Evolutionary conservation across 83 land plant species (phyloP).

Genomic region (Isoetes engelmannii): DNA sequence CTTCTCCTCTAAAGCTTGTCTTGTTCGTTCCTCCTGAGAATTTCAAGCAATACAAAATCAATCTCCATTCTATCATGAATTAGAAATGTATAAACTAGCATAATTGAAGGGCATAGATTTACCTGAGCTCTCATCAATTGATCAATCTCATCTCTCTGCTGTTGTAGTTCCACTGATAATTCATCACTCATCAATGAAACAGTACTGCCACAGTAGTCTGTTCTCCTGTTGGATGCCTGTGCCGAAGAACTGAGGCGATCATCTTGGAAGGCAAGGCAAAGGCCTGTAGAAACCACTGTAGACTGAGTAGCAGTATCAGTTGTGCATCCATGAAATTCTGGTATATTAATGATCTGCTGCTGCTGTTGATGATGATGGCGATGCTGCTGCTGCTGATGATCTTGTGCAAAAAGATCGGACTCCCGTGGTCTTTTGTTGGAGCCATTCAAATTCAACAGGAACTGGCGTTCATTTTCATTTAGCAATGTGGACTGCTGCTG

Average conservation of each 20-base stretch:
- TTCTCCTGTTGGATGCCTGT: constrained; percentile 8
- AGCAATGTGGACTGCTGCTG: no score
- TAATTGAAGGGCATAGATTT: not conserved
- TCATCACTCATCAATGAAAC: constrained; percentile 29
- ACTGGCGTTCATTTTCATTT: no score
- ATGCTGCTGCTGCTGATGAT: constrained; percentile 5
- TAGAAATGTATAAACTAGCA: not conserved
- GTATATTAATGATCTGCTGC: not conserved
- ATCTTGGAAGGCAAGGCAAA: constrained; percentile 13
- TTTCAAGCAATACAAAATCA: not conserved
- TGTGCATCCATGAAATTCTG: constrained; percentile 1
- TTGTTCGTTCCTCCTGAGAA: constrained; percentile 42
- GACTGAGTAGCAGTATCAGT: constrained; percentile 4
- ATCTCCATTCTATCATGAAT: not conserved
- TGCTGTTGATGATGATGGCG: not conserved
- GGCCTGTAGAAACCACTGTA: constrained; percentile 20
- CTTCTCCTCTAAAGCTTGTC: constrained; percentile 47
- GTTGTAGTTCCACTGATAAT: constrained; percentile 36
- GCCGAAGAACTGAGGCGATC: constrained; percentile 15
- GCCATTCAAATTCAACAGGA: not conserved
- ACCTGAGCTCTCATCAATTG: constrained; percentile 41
- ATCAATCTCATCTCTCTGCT: constrained; percentile 52
- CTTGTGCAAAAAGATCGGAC: not conserved
- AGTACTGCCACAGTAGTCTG: constrained; percentile 8
- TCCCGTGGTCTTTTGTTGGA: constrained; percentile 10